phyloP scores from a whole-genome alignment of 1,284 basidiomycete genomes.

The Coriolopsis trogii region DNA sequence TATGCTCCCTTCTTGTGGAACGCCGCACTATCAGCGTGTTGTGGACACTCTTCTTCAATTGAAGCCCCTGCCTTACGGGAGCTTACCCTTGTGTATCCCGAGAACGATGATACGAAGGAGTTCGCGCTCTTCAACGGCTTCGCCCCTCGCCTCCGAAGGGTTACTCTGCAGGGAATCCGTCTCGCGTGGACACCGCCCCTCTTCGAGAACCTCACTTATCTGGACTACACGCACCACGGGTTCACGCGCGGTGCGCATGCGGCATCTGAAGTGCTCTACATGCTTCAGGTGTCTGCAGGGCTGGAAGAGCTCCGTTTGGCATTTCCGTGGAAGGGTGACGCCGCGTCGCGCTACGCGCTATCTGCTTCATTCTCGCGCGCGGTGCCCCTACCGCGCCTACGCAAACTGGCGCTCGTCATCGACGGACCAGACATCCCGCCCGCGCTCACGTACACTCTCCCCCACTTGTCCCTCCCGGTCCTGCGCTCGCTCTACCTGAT shows the following conservation, averaged over 20 bases:
- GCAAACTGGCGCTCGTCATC: constrained; percentile 26
- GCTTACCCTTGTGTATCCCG: constrained; percentile 58
- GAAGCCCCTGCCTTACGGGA: constrained; percentile 53
- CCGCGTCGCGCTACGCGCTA: constrained; percentile 20
- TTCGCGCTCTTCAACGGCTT: constrained; percentile 65
- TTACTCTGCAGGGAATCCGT: constrained; percentile 63
- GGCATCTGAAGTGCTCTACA: constrained; percentile 36
- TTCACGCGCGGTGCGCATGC: constrained; percentile 37
- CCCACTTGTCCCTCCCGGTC: constrained; percentile 27
- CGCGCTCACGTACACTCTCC: constrained; percentile 29
- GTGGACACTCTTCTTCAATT: constrained; percentile 38
- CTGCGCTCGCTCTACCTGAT: constrained; percentile 29
- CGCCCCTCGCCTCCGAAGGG: constrained; percentile 55
- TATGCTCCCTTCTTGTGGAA: constrained; percentile 68
- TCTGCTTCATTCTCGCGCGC: constrained; percentile 21
- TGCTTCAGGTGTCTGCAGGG: constrained; percentile 31
- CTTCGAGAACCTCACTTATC: constrained; percentile 58
- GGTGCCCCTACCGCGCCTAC: constrained; percentile 26
- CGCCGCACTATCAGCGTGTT: constrained; percentile 55
- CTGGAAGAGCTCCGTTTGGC: constrained; percentile 30
- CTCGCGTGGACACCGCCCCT: constrained; percentile 61
- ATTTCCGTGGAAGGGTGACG: constrained; percentile 28
- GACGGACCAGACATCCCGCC: constrained; percentile 32
- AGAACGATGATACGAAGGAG: constrained; percentile 68
- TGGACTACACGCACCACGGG: constrained; percentile 54